Evolutionary conservation across 1,284 basidiomycete species (phyloP), one percentile per base, ranked within the genome.

Genomic region (Anthracocystis setariae): DNA sequence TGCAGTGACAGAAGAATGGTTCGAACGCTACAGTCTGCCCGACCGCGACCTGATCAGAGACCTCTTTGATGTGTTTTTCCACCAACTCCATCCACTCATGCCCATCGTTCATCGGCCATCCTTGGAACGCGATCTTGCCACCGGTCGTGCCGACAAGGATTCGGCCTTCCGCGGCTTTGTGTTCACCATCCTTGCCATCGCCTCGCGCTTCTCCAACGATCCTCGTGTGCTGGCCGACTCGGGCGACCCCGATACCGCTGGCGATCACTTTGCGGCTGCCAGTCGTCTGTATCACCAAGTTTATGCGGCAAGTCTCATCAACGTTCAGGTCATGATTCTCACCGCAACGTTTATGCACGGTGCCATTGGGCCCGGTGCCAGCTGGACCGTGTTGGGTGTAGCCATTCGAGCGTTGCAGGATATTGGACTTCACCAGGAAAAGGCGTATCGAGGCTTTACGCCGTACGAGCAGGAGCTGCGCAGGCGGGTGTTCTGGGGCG

Each of bases 251-350:
- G 55, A 67, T n/a, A 73, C 71, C 0, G 76, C 74, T 0, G 76
- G 77, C 24, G 77, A 79, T 40, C 71, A 78, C 46, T 79, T 68
- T 51, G 76, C 77, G n/a, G 71, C 76, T 13, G 77, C 67, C 15
- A 74, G 70, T 52, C 58, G 77, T 15, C 70, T 78, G 17, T 77
- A 79, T 42, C 77, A 79, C 44, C 76, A 79, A 44, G 76, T 76
- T 8, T 76, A 69, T 27, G 73, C 76, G 13, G 77, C 77, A 8
- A 73, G 67, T 25, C 52, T 79, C 35, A 78, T 77, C 65, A 79
- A 79, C 21, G 73, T 79, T 5, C 77, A 79, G 48, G 76, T 79
- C 18, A 65, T 79, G 58, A 57, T 78, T 40, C 42, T 79, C 13
- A 74, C 76, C 5, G 58, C 67, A 8, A 73, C 74, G 3, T 79